Conservation (phyloP, 441 rosid genomes). For the Populus hybrid region DNA sequence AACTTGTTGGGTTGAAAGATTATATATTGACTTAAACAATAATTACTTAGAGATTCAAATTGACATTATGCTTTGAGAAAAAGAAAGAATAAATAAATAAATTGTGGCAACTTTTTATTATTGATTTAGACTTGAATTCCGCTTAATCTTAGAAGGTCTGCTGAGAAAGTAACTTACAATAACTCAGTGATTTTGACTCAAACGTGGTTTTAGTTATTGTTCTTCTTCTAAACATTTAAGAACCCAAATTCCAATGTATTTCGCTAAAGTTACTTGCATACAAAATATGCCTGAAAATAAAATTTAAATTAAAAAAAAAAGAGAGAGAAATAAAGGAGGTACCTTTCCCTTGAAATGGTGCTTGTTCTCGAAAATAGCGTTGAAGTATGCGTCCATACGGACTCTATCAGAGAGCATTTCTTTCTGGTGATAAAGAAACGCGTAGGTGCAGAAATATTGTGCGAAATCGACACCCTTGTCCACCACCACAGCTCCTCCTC, state of each 20-base stretch:
- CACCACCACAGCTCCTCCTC: slow-evolving; percentile 31
- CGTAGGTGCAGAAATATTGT: slow-evolving; percentile 84
- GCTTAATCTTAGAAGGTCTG: not conserved
- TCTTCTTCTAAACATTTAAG: not conserved
- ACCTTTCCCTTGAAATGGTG: slow-evolving; percentile 86
- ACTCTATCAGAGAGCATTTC: slow-evolving; percentile 98
- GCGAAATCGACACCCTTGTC: slow-evolving; percentile 93
- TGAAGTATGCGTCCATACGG: slow-evolving; percentile 95
- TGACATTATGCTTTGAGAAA: not conserved
- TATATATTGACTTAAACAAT: too few species aligned
- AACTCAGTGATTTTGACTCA: not conserved
- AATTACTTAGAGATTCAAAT: too few species aligned
- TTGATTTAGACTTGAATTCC: not conserved
- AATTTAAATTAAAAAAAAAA: not conserved
- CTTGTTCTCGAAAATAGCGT: slow-evolving; percentile 68
- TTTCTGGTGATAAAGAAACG: slow-evolving; percentile 92
- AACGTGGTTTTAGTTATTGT: not conserved
- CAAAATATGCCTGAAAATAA: not conserved
- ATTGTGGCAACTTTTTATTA: not conserved
- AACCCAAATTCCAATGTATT: not conserved
- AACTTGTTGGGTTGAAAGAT: too few species aligned
- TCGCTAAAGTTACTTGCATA: not conserved
- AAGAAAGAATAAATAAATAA: not conserved
- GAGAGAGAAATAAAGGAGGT: not conserved
- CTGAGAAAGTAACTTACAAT: not conserved